A percentile compares a stretch with the other conserved stretches of the same genome.
phyloP scores from a whole-genome alignment of 371 early-diverging fungal species.

The Batrachochytrium dendrobatidis region DNA sequence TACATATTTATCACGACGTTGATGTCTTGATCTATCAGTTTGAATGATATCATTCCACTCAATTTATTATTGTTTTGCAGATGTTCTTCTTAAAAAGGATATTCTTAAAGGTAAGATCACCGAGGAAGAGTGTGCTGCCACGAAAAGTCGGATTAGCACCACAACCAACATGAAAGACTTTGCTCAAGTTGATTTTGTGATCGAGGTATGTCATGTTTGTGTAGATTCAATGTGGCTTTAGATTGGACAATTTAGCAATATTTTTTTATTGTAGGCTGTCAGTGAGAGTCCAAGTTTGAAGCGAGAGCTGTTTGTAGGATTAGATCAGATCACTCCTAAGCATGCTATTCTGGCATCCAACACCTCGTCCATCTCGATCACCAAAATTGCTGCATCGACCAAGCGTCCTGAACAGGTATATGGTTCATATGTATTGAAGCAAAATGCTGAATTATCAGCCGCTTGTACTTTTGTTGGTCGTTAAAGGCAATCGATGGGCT shows the following conservation, averaged over 20 bases:
- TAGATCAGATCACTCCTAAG: conserved; percentile 59
- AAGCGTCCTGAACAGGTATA: conserved; percentile 64
- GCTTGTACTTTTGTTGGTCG: neutral
- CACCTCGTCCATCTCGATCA: conserved; percentile 91
- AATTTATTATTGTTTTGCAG: conserved; percentile 35
- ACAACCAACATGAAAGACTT: conserved; percentile 53
- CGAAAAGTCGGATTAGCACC: conserved; percentile 58
- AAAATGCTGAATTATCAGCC: too few species aligned
- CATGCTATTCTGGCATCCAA: conserved; percentile 91
- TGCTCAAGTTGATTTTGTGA: conserved; percentile 67
- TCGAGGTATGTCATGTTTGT: conserved; percentile 56
- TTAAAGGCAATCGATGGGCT: too few species aligned
- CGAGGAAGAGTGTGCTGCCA: conserved; percentile 61
- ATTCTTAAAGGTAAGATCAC: conserved; percentile 79
- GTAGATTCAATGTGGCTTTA: conserved; percentile 1
- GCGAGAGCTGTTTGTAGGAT: conserved; percentile 68
- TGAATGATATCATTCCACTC: too few species aligned
- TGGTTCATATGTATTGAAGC: neutral
- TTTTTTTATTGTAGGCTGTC: too few species aligned
- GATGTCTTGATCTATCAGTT: too few species aligned
- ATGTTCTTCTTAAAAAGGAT: conserved; percentile 81
- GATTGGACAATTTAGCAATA: neutral
- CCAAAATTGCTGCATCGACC: conserved; percentile 90
- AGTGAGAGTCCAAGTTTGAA: conserved; percentile 87
- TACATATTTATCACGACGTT: too few species aligned